Evolutionary conservation across 2,329 filamentous ascomycete genomes (phyloP).

Genomic region (Diaporthe helianthi): DNA sequence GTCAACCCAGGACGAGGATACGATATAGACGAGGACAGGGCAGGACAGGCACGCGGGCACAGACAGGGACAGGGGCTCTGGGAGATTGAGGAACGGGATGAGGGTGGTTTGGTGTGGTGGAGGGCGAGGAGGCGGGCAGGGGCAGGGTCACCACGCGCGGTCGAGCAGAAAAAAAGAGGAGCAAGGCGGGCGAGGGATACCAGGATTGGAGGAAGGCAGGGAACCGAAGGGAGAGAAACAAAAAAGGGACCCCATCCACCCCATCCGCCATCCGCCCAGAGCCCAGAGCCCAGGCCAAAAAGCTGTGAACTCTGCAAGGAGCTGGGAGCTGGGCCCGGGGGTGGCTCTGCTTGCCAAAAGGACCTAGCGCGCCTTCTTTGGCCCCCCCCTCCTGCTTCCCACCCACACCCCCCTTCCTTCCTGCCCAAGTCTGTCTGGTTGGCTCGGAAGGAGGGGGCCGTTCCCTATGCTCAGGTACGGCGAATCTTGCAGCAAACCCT

Average conservation of each 20-base stretch:
- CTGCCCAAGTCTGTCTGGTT: slow-evolving; percentile 1
- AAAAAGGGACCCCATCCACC: slow-evolving; percentile 14
- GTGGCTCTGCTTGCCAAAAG: slow-evolving; percentile 32
- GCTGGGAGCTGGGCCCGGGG: slow-evolving; percentile 16
- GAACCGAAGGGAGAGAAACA: slow-evolving; percentile 34
- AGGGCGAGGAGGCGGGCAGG: slow-evolving; percentile 14
- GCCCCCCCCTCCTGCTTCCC: background rate
- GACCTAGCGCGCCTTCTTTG: background rate
- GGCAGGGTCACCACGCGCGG: slow-evolving; percentile 20
- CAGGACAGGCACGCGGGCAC: slow-evolving; percentile 34
- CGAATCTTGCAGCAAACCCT: slow-evolving; percentile 10
- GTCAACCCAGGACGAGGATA: slow-evolving; percentile 22
- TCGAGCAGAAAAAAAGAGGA: slow-evolving; percentile 8
- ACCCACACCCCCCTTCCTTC: background rate
- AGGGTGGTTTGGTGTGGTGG: background rate
- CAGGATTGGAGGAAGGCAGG: slow-evolving; percentile 31
- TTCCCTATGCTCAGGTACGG: slow-evolving; percentile 16
- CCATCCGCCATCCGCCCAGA: background rate
- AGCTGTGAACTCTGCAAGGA: slow-evolving; percentile 3
- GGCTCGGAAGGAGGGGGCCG: slow-evolving; percentile 20
- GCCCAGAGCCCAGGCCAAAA: background rate
- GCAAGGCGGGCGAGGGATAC: slow-evolving; percentile 27
- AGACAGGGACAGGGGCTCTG: slow-evolving; percentile 32
- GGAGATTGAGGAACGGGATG: slow-evolving; percentile 30
- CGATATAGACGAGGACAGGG: slow-evolving; percentile 25